phyloP scores from a whole-genome alignment of 2,329 filamentous ascomycete genomes.

The Aspergillus sp. region DNA sequence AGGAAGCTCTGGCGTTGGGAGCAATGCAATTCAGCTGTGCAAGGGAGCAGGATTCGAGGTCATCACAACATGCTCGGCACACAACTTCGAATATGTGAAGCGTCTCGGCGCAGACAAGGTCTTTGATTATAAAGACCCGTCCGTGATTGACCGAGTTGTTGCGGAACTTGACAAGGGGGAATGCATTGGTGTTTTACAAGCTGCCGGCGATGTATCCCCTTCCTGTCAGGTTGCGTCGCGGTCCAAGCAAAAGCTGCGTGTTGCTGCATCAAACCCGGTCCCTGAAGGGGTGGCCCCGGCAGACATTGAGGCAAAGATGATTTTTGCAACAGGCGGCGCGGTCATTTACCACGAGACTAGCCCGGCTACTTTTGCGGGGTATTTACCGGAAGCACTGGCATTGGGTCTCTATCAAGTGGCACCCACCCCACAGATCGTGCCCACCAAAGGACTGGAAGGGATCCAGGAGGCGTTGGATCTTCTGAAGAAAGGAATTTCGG shows the following conservation, averaged over 20 bases:
- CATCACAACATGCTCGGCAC: slow-evolving; percentile 35
- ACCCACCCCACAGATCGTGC: background rate
- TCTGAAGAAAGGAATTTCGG: too few species aligned
- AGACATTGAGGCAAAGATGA: background rate
- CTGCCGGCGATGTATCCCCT: background rate
- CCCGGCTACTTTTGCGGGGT: background rate
- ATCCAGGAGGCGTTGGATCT: too few species aligned
- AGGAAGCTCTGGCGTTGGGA: slow-evolving; percentile 50
- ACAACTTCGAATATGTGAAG: slow-evolving; percentile 45
- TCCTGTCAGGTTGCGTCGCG: background rate
- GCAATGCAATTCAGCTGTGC: slow-evolving; percentile 43
- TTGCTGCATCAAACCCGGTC: background rate
- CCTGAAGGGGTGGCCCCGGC: background rate
- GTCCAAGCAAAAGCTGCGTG: background rate
- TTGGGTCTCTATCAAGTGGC: background rate
- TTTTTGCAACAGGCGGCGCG: background rate
- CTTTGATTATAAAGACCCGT: slow-evolving; percentile 42
- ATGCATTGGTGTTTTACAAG: background rate
- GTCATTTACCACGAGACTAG: background rate
- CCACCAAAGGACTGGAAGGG: too few species aligned
- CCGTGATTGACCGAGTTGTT: background rate
- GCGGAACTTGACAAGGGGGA: background rate
- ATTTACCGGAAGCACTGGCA: background rate
- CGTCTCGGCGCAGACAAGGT: slow-evolving; percentile 43
- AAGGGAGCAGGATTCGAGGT: slow-evolving; percentile 40